Evolutionary conservation across 306 rosid genomes (phyloP).

Genomic region (Heteromeles arbutifolia): DNA sequence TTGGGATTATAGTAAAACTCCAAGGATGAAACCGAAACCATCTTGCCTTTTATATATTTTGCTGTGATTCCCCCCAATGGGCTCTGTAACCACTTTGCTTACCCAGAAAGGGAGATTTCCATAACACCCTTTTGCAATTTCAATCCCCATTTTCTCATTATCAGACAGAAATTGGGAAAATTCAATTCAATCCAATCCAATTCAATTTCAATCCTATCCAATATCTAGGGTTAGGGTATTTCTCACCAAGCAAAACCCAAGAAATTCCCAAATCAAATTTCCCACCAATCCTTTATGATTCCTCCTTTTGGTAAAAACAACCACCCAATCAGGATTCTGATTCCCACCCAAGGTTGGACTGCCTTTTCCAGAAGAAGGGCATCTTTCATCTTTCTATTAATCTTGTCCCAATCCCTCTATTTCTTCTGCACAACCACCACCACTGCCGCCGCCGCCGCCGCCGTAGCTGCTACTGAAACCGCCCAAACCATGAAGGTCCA

Average conservation of each 20-base stretch:
- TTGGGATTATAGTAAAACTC: constrained; percentile 16
- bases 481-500: constrained; percentile 72
- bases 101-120: constrained; percentile 14
- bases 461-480: neutral
- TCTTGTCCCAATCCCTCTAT: constrained; percentile 10
- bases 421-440: neutral
- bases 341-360: constrained; percentile 25
- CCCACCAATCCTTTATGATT: constrained; percentile 49
- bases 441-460: neutral
- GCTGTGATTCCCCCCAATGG: constrained; percentile 1
- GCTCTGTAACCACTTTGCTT: neutral
- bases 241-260: neutral
- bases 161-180: neutral
- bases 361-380: constrained; percentile 7
- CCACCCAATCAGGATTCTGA: constrained; percentile 25
- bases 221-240: constrained; percentile 30
- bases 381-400: constrained; percentile 18
- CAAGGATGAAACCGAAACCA: constrained; percentile 14
- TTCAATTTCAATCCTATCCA: neutral
- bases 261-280: neutral
- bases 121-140: constrained; percentile 6
- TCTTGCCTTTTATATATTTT: constrained; percentile 1
- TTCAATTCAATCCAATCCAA: neutral
- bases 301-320: constrained; percentile 8
- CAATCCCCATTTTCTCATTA: neutral